Conservation (phyloP, 2,329 filamentous ascomycete species). For the Penicillium sp. region DNA sequence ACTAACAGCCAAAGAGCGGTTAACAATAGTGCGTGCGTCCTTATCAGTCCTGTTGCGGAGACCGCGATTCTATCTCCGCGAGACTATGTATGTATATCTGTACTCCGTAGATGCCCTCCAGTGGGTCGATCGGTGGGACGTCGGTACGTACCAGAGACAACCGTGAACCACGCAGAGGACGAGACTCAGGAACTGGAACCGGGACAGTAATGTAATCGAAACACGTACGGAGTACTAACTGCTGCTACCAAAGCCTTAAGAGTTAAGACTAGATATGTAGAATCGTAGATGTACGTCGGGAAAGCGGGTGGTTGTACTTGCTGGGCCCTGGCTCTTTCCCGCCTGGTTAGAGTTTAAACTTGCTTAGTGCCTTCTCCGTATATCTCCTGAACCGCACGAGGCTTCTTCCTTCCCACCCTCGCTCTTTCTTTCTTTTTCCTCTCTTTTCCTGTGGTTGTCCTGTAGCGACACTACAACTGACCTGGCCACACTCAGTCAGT, state of each 20-base stretch:
- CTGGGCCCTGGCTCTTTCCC: background rate
- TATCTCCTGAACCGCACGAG: constrained; percentile 9
- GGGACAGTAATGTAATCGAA: too few relatives aligned
- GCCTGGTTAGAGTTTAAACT: background rate
- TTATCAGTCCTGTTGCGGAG: background rate
- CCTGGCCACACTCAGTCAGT: background rate
- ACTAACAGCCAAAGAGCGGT: too few relatives aligned
- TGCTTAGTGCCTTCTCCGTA: background rate
- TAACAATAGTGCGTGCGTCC: too few relatives aligned
- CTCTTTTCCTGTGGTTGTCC: background rate
- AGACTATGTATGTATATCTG: background rate
- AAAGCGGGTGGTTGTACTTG: constrained; percentile 1
- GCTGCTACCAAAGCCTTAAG: too few relatives aligned
- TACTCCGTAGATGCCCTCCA: background rate
- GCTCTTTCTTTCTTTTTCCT: background rate
- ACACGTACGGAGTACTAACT: too few relatives aligned
- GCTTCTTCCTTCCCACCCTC: background rate
- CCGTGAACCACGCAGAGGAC: background rate
- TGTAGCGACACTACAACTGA: too few relatives aligned
- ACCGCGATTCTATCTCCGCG: background rate
- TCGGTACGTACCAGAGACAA: too few relatives aligned
- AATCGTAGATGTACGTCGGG: background rate
- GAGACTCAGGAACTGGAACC: too few relatives aligned
- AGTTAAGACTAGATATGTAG: too few relatives aligned
- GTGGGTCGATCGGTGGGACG: constrained; percentile 9